Conservation (phyloP, 768 basidiomycete species). For the Lentinula raphanica region DNA sequence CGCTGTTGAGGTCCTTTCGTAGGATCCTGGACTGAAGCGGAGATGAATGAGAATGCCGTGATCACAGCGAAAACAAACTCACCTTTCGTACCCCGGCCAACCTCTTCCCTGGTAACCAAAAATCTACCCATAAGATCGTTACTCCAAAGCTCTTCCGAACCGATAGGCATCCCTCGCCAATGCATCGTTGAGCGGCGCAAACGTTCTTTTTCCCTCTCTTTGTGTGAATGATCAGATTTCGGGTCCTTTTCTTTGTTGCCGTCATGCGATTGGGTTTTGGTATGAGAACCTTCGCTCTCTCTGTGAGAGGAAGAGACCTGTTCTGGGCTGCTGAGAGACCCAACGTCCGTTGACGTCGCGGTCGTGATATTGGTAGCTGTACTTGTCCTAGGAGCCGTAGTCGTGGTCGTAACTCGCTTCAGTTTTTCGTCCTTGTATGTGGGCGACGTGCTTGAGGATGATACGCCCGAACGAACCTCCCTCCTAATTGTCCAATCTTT, state of each 20-base stretch:
- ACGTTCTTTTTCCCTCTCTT: conserved; percentile 4
- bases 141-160: conserved; percentile 62
- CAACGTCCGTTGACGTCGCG: background rate
- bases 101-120: conserved; percentile 48
- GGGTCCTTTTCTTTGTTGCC: conserved; percentile 8
- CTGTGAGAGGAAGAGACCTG: background rate
- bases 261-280: background rate
- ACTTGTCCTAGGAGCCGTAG: background rate
- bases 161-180: conserved; percentile 47
- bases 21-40: conserved; percentile 37
- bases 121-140: conserved; percentile 60
- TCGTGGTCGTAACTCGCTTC: conserved; percentile 20
- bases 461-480: conserved; percentile 39
- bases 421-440: conserved; percentile 5
- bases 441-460: background rate
- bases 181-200: conserved; percentile 13
- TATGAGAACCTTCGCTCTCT: background rate
- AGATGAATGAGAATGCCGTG: conserved; percentile 7
- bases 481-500: conserved; percentile 56
- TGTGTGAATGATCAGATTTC: background rate
- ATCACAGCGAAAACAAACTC: conserved; percentile 13
- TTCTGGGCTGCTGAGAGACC: background rate
- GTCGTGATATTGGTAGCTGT: background rate
- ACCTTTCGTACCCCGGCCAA: conserved; percentile 27
- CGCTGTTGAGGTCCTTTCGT: conserved; percentile 64